A percentile compares a stretch with the other conserved stretches of the same genome.
Evolutionary conservation across 495 filamentous ascomycete species (phyloP).

Genomic region (Hypoxylon intermedium): DNA sequence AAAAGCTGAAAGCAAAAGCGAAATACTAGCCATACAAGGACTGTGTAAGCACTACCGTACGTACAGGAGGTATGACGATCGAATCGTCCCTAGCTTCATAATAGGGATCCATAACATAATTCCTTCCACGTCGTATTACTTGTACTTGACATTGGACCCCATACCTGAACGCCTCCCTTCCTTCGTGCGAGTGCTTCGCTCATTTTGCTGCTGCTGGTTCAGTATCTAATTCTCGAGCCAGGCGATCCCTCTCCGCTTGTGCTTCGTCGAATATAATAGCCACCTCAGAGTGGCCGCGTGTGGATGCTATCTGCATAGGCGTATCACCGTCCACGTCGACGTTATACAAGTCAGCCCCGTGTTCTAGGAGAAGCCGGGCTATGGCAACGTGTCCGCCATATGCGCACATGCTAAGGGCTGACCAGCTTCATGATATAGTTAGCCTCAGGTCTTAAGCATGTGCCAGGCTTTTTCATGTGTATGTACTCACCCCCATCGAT

Average conservation of each 20-base stretch:
- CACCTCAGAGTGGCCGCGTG: slow-evolving; percentile 39
- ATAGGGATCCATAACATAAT: neutral
- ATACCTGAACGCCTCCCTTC: neutral
- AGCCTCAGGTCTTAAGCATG: slow-evolving; percentile 1
- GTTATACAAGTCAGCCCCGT: slow-evolving; percentile 43
- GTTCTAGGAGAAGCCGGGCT: slow-evolving; percentile 37
- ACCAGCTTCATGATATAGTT: slow-evolving; percentile 28
- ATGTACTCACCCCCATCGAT: slow-evolving; percentile 29
- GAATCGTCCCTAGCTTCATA: neutral
- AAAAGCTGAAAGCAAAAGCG: neutral
- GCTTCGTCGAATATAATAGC: slow-evolving; percentile 39
- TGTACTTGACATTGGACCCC: neutral
- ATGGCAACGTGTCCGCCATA: slow-evolving; percentile 38
- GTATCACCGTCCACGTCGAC: slow-evolving; percentile 40
- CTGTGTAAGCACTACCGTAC: neutral
- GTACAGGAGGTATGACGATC: neutral
- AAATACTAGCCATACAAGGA: neutral
- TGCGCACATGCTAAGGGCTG: slow-evolving; percentile 41
- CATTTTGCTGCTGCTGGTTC: slow-evolving; percentile 19
- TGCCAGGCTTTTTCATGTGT: neutral
- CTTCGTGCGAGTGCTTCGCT: slow-evolving; percentile 2
- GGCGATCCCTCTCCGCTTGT: slow-evolving; percentile 32
- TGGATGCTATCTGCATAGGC: slow-evolving; percentile 36
- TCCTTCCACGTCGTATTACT: neutral
- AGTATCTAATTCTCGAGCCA: slow-evolving; percentile 33